Percentiles rank a stretch among this genome's conserved stretches.
phyloP scores from a whole-genome alignment of 2,329 filamentous ascomycete species.

The Ceratocystis huliohia region DNA sequence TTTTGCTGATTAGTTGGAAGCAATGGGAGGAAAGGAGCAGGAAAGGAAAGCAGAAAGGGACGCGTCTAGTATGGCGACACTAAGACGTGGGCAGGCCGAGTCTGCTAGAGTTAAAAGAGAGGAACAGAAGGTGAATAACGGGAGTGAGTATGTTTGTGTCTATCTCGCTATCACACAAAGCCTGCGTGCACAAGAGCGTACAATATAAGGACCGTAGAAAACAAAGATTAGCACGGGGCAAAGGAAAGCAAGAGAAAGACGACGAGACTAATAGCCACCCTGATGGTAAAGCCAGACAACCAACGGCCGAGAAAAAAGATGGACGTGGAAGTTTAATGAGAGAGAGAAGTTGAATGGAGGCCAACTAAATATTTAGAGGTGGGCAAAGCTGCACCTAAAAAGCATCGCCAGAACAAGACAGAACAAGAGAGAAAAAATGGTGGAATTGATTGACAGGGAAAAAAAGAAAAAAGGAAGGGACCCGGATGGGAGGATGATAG shows the following conservation, averaged over 20 bases:
- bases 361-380: constrained; percentile 12
- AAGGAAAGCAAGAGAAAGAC: not conserved
- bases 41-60: too few species aligned
- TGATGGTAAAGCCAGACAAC: not conserved
- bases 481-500: not conserved
- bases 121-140: not conserved
- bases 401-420: constrained; percentile 7
- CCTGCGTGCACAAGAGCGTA: not conserved
- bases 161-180: too few species aligned
- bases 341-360: constrained; percentile 7
- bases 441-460: not conserved
- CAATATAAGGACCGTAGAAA: constrained; percentile 13
- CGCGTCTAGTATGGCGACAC: too few species aligned
- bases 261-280: not conserved
- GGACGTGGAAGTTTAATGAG: not conserved
- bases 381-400: constrained; percentile 18
- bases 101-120: not conserved
- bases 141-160: not conserved
- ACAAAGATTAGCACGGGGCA: not conserved
- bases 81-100: too few species aligned
- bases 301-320: not conserved
- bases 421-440: not conserved
- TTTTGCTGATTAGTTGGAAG: too few species aligned
- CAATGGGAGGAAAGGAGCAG: too few species aligned
- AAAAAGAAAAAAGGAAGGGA: not conserved